Percentiles rank a stretch among this genome's conserved stretches.
Conservation (phyloP, 148 eudicot species). For the Cornus suecica region DNA sequence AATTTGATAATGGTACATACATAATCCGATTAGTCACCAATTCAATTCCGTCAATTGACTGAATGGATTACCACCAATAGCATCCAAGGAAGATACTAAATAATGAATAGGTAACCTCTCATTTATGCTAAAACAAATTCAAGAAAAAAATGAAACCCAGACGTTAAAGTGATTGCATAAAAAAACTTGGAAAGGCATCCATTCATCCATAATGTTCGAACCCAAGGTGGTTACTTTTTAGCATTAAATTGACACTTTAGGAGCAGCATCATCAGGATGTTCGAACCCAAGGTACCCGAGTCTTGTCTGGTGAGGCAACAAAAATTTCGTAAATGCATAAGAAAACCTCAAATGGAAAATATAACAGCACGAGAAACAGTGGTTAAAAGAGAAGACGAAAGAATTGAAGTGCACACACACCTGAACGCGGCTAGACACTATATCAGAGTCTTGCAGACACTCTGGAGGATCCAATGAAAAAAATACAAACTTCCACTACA, state of each 20-base stretch:
- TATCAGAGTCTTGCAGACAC: slow-evolving; percentile 77
- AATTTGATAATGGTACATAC: too few species aligned
- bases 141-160: background rate
- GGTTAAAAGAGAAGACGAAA: background rate
- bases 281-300: slow-evolving; percentile 97
- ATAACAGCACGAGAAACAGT: background rate
- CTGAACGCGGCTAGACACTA: slow-evolving; percentile 87
- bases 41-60: too few species aligned
- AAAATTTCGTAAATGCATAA: background rate
- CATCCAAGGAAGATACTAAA: too few species aligned
- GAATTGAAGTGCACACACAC: slow-evolving; percentile 26
- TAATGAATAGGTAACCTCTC: background rate
- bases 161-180: background rate
- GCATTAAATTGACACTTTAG: slow-evolving; percentile 19
- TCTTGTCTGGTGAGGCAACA: slow-evolving; percentile 44
- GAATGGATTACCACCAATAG: too few species aligned
- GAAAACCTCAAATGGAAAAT: background rate
- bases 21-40: too few species aligned
- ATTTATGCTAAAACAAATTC: background rate
- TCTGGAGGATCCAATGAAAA: slow-evolving; percentile 87
- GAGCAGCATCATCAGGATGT: slow-evolving; percentile 71
- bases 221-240: background rate
- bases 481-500: slow-evolving; percentile 96
- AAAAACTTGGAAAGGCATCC: background rate
- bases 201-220: background rate